These are phyloP conservation scores for Talaromyces adpressus DNA, from an alignment of 495 filamentous ascomycete genomes.

Conservation along the genomic window DNA sequence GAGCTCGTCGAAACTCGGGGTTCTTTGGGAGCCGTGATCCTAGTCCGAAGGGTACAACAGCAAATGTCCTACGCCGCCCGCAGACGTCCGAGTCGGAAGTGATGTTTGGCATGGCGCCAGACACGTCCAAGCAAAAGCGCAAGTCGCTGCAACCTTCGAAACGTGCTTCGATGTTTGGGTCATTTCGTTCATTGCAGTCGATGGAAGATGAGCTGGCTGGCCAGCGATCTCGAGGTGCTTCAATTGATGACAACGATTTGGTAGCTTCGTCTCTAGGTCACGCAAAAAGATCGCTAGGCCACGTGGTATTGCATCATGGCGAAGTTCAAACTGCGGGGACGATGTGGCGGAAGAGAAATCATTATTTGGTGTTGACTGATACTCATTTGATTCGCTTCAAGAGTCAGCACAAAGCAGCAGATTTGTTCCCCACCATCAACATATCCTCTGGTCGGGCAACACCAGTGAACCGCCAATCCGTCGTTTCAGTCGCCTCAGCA, in stretches of 20 bases:
- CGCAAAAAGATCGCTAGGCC: constrained; percentile 30
- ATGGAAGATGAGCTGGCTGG: constrained; percentile 38
- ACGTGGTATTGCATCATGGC: constrained; percentile 57
- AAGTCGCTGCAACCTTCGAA: constrained; percentile 40
- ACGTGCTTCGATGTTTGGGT: constrained; percentile 50
- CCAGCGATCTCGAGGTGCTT: constrained; percentile 24
- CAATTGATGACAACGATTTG: constrained; percentile 24
- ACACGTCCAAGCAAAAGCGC: constrained; percentile 26
- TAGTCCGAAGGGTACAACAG: constrained; percentile 16
- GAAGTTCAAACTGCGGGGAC: constrained; percentile 74
- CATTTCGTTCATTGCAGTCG: constrained; percentile 45
- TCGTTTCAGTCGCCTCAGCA: constrained; percentile 52
- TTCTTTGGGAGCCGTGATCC: constrained; percentile 32
- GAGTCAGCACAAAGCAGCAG: constrained; percentile 61
- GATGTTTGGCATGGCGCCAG: constrained; percentile 18
- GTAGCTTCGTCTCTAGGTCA: constrained; percentile 14
- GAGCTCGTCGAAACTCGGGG: constrained; percentile 35
- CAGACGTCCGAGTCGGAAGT: constrained; percentile 24
- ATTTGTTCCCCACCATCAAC: constrained; percentile 51
- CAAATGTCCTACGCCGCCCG: constrained; percentile 22
- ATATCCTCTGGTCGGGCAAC: constrained; percentile 31
- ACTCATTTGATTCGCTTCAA: constrained; percentile 78
- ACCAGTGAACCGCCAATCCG: constrained; percentile 43
- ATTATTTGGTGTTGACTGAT: constrained; percentile 87
- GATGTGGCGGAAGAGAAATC: constrained; percentile 77